Evolutionary conservation across 2,329 filamentous ascomycete genomes (phyloP).

Genomic region (Neopestalotiopsis sp.): DNA sequence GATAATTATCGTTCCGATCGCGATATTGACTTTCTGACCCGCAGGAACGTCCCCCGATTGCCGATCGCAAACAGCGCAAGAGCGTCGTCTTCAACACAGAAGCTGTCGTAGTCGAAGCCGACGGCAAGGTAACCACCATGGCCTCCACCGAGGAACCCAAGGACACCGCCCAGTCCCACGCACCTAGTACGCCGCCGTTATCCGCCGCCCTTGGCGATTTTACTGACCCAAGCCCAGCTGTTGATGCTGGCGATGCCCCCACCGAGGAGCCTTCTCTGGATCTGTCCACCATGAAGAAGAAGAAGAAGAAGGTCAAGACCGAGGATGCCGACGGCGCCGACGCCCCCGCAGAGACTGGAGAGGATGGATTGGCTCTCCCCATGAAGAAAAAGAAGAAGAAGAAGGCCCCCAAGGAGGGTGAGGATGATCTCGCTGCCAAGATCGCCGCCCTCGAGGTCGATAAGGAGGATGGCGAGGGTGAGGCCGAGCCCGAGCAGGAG

Average conservation of each 20-base stretch:
- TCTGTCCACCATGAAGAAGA: conserved; percentile 75
- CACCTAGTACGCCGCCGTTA: conserved; percentile 68
- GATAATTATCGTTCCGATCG: conserved; percentile 12
- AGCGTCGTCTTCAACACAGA: conserved; percentile 93
- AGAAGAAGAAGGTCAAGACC: conserved; percentile 70
- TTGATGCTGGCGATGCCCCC: conserved; percentile 41
- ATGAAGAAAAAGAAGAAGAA: conserved; percentile 84
- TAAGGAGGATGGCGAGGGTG: conserved; percentile 61
- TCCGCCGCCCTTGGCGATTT: conserved; percentile 60
- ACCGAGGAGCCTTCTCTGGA: conserved; percentile 66
- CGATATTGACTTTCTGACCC: conserved; percentile 22
- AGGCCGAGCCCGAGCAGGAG: conserved; percentile 54
- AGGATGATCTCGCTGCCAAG: conserved; percentile 62
- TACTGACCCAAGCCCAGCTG: conserved; percentile 56
- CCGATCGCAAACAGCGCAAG: conserved; percentile 80
- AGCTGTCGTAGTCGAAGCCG: conserved; percentile 84
- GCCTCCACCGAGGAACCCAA: conserved; percentile 77
- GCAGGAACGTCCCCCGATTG: conserved; percentile 34
- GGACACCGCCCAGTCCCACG: conserved; percentile 82
- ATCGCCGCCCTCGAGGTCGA: conserved; percentile 67
- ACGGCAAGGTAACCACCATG: conserved; percentile 82
- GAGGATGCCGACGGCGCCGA: conserved; percentile 59
- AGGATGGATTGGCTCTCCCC: conserved; percentile 67
- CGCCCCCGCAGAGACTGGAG: conserved; percentile 59
- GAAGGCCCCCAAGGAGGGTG: conserved; percentile 50